phyloP scores from a whole-genome alignment of 1,284 basidiomycete genomes.

The Heterobasidion parviporum region DNA sequence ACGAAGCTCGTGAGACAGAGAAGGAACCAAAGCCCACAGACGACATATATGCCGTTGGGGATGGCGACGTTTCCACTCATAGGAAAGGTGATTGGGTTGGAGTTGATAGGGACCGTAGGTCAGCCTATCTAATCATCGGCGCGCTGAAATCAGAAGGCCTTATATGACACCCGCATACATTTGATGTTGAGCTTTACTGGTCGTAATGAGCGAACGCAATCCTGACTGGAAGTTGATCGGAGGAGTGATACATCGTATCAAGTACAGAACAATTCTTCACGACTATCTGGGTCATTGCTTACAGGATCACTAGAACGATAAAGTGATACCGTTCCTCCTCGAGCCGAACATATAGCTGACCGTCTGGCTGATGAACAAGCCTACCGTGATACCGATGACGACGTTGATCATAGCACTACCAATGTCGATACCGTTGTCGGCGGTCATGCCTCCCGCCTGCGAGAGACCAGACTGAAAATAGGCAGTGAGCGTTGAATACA shows the following conservation, averaged over 20 bases:
- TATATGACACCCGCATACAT: constrained; percentile 17
- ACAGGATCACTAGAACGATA: constrained; percentile 52
- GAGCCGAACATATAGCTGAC: constrained; percentile 81
- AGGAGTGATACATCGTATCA: too few relatives aligned
- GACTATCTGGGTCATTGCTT: neutral
- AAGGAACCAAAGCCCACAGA: constrained; percentile 16
- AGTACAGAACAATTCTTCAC: neutral
- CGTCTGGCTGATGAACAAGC: constrained; percentile 83
- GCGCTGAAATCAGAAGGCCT: constrained; percentile 64
- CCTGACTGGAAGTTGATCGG: too few relatives aligned
- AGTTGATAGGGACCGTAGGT: constrained; percentile 65
- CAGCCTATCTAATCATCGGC: constrained; percentile 70
- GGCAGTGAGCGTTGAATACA: neutral
- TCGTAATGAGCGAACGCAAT: neutral
- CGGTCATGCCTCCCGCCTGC: constrained; percentile 70
- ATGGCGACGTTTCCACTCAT: constrained; percentile 38
- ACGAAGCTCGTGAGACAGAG: constrained; percentile 13
- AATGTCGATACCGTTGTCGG: constrained; percentile 65
- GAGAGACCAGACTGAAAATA: constrained; percentile 69
- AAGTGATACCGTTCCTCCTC: constrained; percentile 76
- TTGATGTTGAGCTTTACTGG: constrained; percentile 20
- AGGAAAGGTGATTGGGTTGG: constrained; percentile 64
- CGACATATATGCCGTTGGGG: constrained; percentile 45
- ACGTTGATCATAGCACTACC: constrained; percentile 83
- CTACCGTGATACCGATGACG: constrained; percentile 85